Evolutionary conservation across 371 early-diverging fungal species (phyloP), one percentile per base, ranked within the genome.

Genomic region (Enterospora canceri): DNA sequence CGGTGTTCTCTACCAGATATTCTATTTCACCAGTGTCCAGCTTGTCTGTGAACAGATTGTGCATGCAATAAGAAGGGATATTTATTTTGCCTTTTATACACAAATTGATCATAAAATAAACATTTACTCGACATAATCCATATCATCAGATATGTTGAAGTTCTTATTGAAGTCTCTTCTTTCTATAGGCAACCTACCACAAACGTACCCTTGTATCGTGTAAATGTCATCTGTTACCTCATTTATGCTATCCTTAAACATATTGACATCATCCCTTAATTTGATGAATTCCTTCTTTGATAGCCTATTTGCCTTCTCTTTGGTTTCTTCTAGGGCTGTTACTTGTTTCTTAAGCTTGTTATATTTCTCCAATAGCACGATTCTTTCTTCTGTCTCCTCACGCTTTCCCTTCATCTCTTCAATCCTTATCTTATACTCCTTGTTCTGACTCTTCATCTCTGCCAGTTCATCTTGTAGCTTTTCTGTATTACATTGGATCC

Each of bases 211-310:
- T 77, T 90, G 87, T 34, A 93, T 76, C 8, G 82, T 79, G 83
- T 90, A 91, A 15, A 94, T 85, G 58, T 90, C 89, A 50, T 93
- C 92, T 83, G 70, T 74, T n/a, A 66, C 35, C 32, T 64, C 67
- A 46, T 72, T 73, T 5, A 68, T 60, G 4, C 65, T 56, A 26
- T 62, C 46, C 48, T 30, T 55, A 2, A 62, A 24, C 21, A 1
- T 18, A 19, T 65, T 56, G 21, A 50, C 51, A 21, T 51, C 21
- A 1, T 56, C 30, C 21, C 54, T 16, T 2, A 76, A 23, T 32
- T 59, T 40, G 19, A 62, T 31, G 48, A 51, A 71, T 53, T 49
- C 34, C 19, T 51, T 58, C 1, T 33, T 57, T 23, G 46, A 58
- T 21, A 35, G 28, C 28, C 67, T 65, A 18, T 31, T 48, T 4